Percentiles rank a stretch among this genome's conserved stretches.
phyloP scores from a whole-genome alignment of 1,139 yeast species.

The Suzukiozyma palmioleophila region DNA sequence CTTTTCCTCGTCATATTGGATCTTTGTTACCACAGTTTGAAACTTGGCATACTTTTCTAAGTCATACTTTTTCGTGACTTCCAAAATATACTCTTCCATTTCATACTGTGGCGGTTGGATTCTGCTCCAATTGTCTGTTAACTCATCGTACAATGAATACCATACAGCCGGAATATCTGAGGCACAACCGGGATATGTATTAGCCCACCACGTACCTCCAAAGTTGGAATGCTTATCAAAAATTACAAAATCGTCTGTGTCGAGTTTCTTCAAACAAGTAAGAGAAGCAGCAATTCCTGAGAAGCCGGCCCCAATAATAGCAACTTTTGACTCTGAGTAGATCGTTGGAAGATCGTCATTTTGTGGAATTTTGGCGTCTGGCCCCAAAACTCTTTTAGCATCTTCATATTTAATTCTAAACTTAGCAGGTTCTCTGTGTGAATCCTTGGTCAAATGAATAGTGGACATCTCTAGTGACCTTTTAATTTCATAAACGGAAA shows the following conservation, averaged over 20 bases:
- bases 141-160: slow-evolving; percentile 39
- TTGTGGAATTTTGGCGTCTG: slow-evolving; percentile 12
- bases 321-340: slow-evolving; percentile 24
- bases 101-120: slow-evolving; percentile 47
- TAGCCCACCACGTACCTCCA: slow-evolving; percentile 55
- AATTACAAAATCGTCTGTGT: slow-evolving; percentile 30
- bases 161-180: slow-evolving; percentile 49
- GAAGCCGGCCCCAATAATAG: slow-evolving; percentile 48
- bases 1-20: slow-evolving; percentile 26
- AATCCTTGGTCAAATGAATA: slow-evolving; percentile 24
- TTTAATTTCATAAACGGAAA: no score
- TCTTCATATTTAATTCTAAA: slow-evolving; percentile 28
- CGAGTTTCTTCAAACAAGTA: slow-evolving; percentile 25
- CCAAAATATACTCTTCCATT: slow-evolving; percentile 42
- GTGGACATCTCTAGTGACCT: slow-evolving; percentile 15
- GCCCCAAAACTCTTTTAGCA: slow-evolving; percentile 25
- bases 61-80: slow-evolving; percentile 32
- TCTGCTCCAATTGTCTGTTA: slow-evolving; percentile 41
- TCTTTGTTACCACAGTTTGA: slow-evolving; percentile 24
- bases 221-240: slow-evolving; percentile 42
- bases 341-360: slow-evolving; percentile 19
- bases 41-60: slow-evolving; percentile 29
- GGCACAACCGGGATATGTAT: slow-evolving; percentile 53
- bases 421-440: slow-evolving; percentile 29
- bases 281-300: slow-evolving; percentile 39